phyloP scores from a whole-genome alignment of 2,329 filamentous ascomycete species.

The Exophiala bonariae region DNA sequence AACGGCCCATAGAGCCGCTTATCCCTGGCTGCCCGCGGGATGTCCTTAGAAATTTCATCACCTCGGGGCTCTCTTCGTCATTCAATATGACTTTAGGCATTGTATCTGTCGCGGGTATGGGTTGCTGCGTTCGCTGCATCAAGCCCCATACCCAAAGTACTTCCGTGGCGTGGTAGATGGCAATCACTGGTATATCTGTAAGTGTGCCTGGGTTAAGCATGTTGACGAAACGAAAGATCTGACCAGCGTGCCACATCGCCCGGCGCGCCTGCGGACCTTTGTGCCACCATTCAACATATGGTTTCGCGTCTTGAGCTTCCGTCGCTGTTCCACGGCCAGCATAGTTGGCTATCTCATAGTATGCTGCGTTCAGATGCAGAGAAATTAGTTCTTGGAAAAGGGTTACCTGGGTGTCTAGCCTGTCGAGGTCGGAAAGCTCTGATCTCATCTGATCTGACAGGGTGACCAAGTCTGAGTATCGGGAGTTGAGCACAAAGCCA shows the following conservation, averaged over 20 bases:
- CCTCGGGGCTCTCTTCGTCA: conserved; percentile 5
- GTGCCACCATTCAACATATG: conserved; percentile 39
- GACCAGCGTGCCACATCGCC: conserved; percentile 68
- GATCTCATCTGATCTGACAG: conserved; percentile 25
- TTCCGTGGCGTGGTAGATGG: conserved; percentile 67
- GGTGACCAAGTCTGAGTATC: conserved; percentile 5
- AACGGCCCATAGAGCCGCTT: neutral
- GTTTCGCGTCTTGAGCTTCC: conserved; percentile 36
- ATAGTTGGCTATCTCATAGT: conserved; percentile 44
- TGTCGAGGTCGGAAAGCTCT: conserved; percentile 32
- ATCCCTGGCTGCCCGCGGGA: neutral
- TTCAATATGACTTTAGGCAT: neutral
- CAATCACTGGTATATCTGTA: conserved; percentile 67
- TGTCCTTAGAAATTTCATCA: conserved; percentile 1
- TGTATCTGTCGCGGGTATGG: neutral
- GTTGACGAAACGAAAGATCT: conserved; percentile 63
- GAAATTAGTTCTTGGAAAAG: conserved; percentile 37
- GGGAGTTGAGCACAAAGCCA: conserved; percentile 9
- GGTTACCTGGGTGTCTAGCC: conserved; percentile 28
- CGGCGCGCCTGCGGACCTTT: conserved; percentile 36
- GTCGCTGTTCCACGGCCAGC: conserved; percentile 44
- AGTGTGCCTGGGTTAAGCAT: conserved; percentile 47
- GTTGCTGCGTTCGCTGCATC: neutral
- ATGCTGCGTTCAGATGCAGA: conserved; percentile 41
- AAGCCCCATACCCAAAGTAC: conserved; percentile 58